A percentile compares a stretch with the other conserved stretches of the same genome.
Conservation (phyloP, 352 stramenopile species). For the Hyaloperonospora brassicae region DNA sequence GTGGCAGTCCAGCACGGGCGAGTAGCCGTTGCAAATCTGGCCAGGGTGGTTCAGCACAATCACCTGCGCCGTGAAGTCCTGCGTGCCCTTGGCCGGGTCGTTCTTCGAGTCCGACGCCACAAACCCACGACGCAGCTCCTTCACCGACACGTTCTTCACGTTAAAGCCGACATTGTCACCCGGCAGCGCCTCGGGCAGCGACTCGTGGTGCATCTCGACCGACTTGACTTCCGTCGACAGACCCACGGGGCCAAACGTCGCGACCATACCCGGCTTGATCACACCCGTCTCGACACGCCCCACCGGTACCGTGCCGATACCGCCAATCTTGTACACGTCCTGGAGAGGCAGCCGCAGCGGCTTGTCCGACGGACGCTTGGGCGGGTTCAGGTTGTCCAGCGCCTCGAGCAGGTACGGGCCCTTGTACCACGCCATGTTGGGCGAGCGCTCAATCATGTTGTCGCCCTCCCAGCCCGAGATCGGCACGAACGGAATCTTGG, state of each 20-base stretch:
- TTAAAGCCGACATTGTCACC: slow-evolving; percentile 98
- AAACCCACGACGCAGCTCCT: slow-evolving; percentile 91
- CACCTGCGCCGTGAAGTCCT: slow-evolving; percentile 92
- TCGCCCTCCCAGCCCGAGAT: slow-evolving; percentile 95
- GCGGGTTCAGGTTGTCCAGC: slow-evolving; percentile 87
- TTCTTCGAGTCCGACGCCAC: slow-evolving; percentile 91
- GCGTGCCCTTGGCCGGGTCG: slow-evolving; percentile 78
- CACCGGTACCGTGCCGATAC: slow-evolving; percentile 94
- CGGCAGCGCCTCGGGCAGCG: slow-evolving; percentile 85
- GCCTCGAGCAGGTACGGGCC: slow-evolving; percentile 87
- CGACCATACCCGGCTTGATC: slow-evolving; percentile 90
- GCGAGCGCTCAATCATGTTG: slow-evolving; percentile 94
- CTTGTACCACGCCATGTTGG: slow-evolving; percentile 97
- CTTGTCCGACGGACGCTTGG: slow-evolving; percentile 90
- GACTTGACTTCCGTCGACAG: slow-evolving; percentile 92
- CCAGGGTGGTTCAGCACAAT: slow-evolving; percentile 95
- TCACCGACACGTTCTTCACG: slow-evolving; percentile 92
- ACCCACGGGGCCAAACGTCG: slow-evolving; percentile 87
- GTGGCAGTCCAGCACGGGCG: slow-evolving; percentile 95
- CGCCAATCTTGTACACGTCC: slow-evolving; percentile 97
- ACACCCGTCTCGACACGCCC: slow-evolving; percentile 95
- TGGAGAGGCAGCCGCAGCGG: slow-evolving; percentile 93
- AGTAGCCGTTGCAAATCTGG: slow-evolving; percentile 91
- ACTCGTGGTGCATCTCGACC: slow-evolving; percentile 95
- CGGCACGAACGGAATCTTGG: slow-evolving; percentile 93